Base-by-base conservation (phyloP, 306 rosid genomes). In the Dryas drummondii region DNA sequence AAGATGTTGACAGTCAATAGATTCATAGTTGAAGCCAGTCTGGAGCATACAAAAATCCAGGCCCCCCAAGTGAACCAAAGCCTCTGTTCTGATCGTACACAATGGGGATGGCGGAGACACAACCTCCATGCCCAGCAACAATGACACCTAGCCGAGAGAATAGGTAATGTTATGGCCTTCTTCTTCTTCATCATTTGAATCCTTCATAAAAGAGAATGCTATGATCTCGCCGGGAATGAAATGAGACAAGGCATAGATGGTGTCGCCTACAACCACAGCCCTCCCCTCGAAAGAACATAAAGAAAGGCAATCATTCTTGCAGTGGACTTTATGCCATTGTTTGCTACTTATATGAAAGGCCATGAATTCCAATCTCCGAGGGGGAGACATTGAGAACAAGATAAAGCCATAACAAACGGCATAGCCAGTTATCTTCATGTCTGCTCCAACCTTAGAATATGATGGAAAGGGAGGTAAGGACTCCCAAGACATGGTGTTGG, bases 311-410 rank as follows among this genome's bases (percentile, higher is more conserved):
- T 3, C 19, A 10, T 56, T 2, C 40, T 57, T 1, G 11, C 13
- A 57, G 40, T 57, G 62, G 4, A 57, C 62, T 57, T 3, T 4
- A 57, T 19, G 37, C 40, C 62, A 57, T 4, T 57, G 4, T 57
- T 57, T 6, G 3, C 37, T 19, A 9, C 32, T n/a, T 3, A 64
- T 41, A 41, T 64, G 68, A 41, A 12, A 64, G 13, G 68, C 48
- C 8, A 32, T 1, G 19, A 10, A 0, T 4, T 1, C 2, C n/a
- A n/a, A n/a, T 14, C 51, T 0, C 1, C 3, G 19, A 0, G 9
- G 17, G 19, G 4, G 32, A 27, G 1, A 22, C 15, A 58, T 19
- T 5, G 64, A 58, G 11, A 58, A 4, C 41, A 58, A 58, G 9
- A 22, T 58, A 4, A 22, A 58, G 41, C 42, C 64, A 27, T 58